Conservation (phyloP, 2,329 filamentous ascomycete genomes). For the Fusarium sp. region DNA sequence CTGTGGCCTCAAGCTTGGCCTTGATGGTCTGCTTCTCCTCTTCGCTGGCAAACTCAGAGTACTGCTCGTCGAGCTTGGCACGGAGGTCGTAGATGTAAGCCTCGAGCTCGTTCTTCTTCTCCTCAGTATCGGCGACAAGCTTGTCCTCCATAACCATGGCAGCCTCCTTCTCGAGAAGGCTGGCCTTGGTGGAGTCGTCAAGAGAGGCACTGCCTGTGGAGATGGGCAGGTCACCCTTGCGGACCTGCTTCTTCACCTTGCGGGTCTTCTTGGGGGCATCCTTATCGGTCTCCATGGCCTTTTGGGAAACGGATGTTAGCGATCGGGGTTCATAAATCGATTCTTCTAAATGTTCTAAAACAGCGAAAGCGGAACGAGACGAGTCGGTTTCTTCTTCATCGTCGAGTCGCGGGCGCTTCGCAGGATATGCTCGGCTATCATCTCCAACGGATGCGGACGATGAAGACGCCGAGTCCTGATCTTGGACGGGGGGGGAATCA, state of each 20-base stretch:
- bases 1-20: conserved; percentile 81
- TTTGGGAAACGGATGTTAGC: conserved; percentile 41
- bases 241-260: conserved; percentile 99
- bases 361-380: neutral
- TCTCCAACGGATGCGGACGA: conserved; percentile 31
- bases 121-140: conserved; percentile 95
- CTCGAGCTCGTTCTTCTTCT: conserved; percentile 99
- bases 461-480: conserved; percentile 1
- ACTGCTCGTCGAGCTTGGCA: conserved; percentile 93
- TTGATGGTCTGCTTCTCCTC: conserved; percentile 91
- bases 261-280: conserved; percentile 84
- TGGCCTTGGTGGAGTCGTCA: conserved; percentile 72
- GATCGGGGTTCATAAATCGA: conserved; percentile 9
- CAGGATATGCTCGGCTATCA: conserved; percentile 14
- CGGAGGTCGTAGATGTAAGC: conserved; percentile 96
- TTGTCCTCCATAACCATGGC: conserved; percentile 98
- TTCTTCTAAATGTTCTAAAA: conserved; percentile 3
- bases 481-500: neutral
- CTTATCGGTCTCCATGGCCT: conserved; percentile 89
- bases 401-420: conserved; percentile 36
- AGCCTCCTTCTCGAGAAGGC: conserved; percentile 82
- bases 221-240: conserved; percentile 94
- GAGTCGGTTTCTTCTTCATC: neutral
- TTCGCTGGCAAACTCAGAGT: conserved; percentile 87
- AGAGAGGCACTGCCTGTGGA: conserved; percentile 84